Conservation (phyloP, 2,329 filamentous ascomycete genomes). For the Bipolaris oryzae region DNA sequence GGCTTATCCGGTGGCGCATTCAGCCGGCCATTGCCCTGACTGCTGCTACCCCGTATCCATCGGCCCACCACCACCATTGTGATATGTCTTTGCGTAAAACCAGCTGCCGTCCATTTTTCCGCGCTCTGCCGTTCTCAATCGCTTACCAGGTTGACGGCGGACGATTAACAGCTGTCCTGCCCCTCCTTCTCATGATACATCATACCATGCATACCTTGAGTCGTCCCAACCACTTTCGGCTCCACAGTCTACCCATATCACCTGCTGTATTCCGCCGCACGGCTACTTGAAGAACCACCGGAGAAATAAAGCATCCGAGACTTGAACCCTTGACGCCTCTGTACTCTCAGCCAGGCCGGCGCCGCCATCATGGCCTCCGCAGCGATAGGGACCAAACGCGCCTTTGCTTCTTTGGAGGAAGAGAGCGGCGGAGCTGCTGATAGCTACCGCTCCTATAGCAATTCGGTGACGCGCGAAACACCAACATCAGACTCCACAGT, state of each 20-base stretch:
- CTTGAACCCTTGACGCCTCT: neutral
- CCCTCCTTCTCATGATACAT: neutral
- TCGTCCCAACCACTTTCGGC: neutral
- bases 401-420: slow-evolving; percentile 14
- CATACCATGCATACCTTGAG: slow-evolving; percentile 11
- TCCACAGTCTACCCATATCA: slow-evolving; percentile 4
- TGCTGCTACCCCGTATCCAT: neutral
- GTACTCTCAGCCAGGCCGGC: neutral
- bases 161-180: neutral
- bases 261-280: neutral
- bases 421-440: slow-evolving; percentile 12
- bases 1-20: slow-evolving; percentile 15
- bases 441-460: slow-evolving; percentile 6
- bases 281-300: neutral
- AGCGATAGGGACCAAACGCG: slow-evolving; percentile 9
- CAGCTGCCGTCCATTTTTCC: neutral
- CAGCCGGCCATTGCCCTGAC: slow-evolving; percentile 2
- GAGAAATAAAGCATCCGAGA: neutral
- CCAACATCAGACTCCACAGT: slow-evolving; percentile 2
- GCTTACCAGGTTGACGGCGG: slow-evolving; percentile 11
- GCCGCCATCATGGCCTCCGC: slow-evolving; percentile 6
- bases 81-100: slow-evolving; percentile 16
- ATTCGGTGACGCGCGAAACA: slow-evolving; percentile 2
- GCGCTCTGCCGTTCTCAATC: neutral
- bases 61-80: slow-evolving; percentile 12